Conservation (phyloP, 1,139 yeast species). For the Saccharomyces hybrid region DNA sequence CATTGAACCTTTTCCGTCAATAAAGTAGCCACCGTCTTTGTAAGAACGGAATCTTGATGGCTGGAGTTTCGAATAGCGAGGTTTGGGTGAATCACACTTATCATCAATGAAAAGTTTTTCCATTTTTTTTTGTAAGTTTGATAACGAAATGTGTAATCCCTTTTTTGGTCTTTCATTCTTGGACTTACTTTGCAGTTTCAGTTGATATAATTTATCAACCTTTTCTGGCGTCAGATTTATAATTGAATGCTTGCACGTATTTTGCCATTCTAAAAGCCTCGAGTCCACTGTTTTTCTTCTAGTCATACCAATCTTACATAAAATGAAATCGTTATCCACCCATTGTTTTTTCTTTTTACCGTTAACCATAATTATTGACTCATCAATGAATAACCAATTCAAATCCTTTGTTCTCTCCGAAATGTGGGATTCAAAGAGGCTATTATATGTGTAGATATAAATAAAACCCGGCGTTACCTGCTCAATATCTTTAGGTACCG, state of each 20-base stretch:
- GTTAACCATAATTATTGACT: conserved; percentile 14
- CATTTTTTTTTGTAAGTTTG: conserved; percentile 9
- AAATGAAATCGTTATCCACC: conserved; percentile 17
- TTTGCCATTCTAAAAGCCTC: conserved; percentile 26
- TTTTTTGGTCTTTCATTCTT: not conserved
- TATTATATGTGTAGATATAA: conserved; percentile 28
- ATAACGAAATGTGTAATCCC: conserved; percentile 8
- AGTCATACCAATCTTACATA: conserved; percentile 31
- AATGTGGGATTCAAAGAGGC: conserved; percentile 18
- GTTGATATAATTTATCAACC: conserved; percentile 9
- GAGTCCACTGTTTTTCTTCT: conserved; percentile 20
- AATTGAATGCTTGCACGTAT: conserved; percentile 23
- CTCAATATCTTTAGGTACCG: not conserved
- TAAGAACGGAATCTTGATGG: conserved; percentile 13
- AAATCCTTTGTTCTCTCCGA: conserved; percentile 8
- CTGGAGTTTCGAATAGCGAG: not conserved
- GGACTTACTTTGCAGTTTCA: not conserved
- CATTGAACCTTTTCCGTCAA: conserved; percentile 13
- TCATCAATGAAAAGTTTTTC: not conserved
- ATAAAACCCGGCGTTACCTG: conserved; percentile 21
- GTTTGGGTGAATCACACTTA: conserved; percentile 1
- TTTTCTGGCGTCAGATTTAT: conserved; percentile 23
- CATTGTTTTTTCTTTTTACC: conserved; percentile 13
- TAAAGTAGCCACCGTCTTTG: conserved; percentile 22
- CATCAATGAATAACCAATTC: conserved; percentile 24